These are phyloP conservation scores for Colletotrichum liriopes DNA, from an alignment of 2,329 filamentous ascomycete species.

Conservation along the genomic window DNA sequence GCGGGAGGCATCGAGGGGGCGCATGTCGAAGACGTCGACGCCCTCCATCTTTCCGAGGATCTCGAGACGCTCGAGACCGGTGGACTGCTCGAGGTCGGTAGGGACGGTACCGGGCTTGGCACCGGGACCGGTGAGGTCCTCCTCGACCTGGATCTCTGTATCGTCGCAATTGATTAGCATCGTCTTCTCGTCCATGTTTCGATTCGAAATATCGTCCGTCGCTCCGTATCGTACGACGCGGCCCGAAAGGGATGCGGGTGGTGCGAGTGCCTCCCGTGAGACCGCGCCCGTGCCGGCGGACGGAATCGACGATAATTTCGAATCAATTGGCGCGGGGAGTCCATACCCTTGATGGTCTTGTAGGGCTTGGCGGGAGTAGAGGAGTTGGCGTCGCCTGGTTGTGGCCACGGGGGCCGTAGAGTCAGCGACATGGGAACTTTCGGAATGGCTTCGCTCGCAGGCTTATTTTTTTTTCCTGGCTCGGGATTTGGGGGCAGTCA, in stretches of 20 bases:
- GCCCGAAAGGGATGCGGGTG: constrained; percentile 34
- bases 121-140: constrained; percentile 90
- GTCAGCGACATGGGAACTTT: constrained; percentile 35
- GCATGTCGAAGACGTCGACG: constrained; percentile 98
- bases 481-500: constrained; percentile 38
- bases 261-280: constrained; percentile 11
- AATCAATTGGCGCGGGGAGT: constrained; percentile 36
- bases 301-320: constrained; percentile 25
- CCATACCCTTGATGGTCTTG: constrained; percentile 65
- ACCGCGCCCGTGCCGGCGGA: constrained; percentile 27
- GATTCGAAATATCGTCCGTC: constrained; percentile 19
- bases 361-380: constrained; percentile 57
- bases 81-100: constrained; percentile 95
- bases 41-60: constrained; percentile 99
- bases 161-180: constrained; percentile 33
- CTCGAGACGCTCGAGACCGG: constrained; percentile 98
- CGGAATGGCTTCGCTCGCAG: constrained; percentile 27
- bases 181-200: neutral
- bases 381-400: constrained; percentile 57
- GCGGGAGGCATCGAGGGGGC: constrained; percentile 91
- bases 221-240: constrained; percentile 32
- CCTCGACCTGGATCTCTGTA: constrained; percentile 84
- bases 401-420: constrained; percentile 22
- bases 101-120: constrained; percentile 87
- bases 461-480: constrained; percentile 31